Evolutionary conservation across 805 yeast species (phyloP).

Genomic region (Myxozyma neotropica): DNA sequence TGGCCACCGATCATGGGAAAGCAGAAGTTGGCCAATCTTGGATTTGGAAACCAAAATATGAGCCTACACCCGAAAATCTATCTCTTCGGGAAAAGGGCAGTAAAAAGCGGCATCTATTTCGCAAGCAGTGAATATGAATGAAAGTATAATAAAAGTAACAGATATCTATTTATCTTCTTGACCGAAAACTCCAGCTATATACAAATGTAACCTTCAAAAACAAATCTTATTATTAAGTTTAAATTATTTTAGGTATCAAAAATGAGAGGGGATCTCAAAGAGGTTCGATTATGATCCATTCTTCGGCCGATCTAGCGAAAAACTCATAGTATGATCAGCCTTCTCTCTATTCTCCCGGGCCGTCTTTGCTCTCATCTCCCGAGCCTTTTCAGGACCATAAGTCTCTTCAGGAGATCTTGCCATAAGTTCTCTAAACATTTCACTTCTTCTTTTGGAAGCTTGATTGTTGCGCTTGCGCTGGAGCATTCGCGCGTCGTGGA

Average conservation of each 20-base stretch:
- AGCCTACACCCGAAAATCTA: conserved; percentile 24
- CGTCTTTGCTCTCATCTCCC: not conserved
- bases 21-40: conserved; percentile 43
- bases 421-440: not conserved
- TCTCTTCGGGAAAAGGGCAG: conserved; percentile 1
- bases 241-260: too few relatives aligned
- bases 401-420: too few relatives aligned
- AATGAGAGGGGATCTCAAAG: too few relatives aligned
- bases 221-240: too few relatives aligned
- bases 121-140: not conserved
- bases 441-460: not conserved
- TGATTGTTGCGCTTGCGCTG: conserved; percentile 68
- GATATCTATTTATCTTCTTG: not conserved
- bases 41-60: conserved; percentile 42
- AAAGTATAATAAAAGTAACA: not conserved
- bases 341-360: not conserved
- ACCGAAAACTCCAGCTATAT: not conserved
- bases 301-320: too few relatives aligned
- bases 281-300: too few relatives aligned
- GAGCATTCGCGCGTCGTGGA: conserved; percentile 76
- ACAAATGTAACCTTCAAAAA: too few relatives aligned
- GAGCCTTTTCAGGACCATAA: not conserved
- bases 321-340: too few relatives aligned
- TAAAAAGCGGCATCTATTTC: not conserved
- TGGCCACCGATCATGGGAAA: conserved; percentile 39